Evolutionary conservation across 306 rosid species (phyloP).

Genomic region (Acacia confusa): DNA sequence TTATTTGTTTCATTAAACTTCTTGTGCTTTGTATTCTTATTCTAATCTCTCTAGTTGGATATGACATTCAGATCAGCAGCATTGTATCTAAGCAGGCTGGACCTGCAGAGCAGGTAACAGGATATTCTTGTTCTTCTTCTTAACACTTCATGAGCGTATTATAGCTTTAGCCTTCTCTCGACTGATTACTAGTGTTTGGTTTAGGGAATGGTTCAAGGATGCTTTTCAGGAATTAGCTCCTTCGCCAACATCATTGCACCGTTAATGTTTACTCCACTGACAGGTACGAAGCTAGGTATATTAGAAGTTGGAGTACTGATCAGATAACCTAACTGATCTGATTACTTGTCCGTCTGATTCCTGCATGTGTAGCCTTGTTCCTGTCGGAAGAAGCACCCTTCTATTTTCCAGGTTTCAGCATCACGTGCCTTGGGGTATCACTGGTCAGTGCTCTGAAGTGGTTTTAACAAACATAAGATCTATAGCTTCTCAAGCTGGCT

Average conservation of each 20-base stretch:
- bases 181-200: slow-evolving; percentile 10
- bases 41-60: slow-evolving; percentile 21
- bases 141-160: not conserved
- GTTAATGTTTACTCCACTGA: slow-evolving; percentile 72
- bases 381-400: slow-evolving; percentile 83
- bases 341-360: not conserved
- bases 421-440: slow-evolving; percentile 66
- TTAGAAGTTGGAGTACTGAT: no score
- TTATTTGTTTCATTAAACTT: not conserved
- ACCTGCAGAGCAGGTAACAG: slow-evolving; percentile 65
- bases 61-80: slow-evolving; percentile 65
- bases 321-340: slow-evolving; percentile 35
- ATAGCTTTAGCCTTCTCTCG: not conserved
- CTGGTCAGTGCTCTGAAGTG: slow-evolving; percentile 45
- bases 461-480: not conserved
- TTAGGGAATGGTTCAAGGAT: slow-evolving; percentile 93
- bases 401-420: slow-evolving; percentile 82
- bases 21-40: not conserved
- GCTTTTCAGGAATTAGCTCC: slow-evolving; percentile 77
- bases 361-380: slow-evolving; percentile 61
- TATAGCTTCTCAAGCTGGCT: not conserved
- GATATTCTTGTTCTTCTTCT: not conserved
- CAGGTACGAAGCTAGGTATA: slow-evolving; percentile 45
- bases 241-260: slow-evolving; percentile 78
- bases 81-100: slow-evolving; percentile 89